Conservation (phyloP, 73 alveolate species). For the Loxodes magnus region DNA sequence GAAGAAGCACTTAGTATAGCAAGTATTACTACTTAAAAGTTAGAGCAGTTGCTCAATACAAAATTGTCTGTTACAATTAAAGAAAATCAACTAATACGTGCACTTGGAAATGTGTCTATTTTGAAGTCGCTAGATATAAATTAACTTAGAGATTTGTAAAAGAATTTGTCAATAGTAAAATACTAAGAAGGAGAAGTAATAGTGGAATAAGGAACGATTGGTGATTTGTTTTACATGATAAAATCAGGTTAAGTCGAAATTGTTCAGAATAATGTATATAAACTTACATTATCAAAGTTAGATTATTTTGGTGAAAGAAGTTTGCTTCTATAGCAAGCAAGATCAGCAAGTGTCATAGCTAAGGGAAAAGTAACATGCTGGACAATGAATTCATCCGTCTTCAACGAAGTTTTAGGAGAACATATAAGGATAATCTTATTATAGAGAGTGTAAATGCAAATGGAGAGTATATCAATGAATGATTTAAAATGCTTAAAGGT, state of each 20-base stretch:
- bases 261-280: conserved; percentile 25
- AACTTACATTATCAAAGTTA: conserved; percentile 35
- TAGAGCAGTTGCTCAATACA: background rate
- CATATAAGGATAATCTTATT: conserved; percentile 16
- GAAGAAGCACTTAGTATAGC: too few relatives aligned
- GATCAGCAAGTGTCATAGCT: conserved; percentile 42
- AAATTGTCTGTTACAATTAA: background rate
- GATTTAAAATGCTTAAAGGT: conserved; percentile 26
- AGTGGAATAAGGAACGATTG: conserved; percentile 61
- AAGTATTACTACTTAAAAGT: too few relatives aligned
- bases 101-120: conserved; percentile 17
- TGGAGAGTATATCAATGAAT: conserved; percentile 18
- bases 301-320: conserved; percentile 42
- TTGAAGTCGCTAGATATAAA: conserved; percentile 18
- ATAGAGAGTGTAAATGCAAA: conserved; percentile 25
- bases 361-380: conserved; percentile 23
- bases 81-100: background rate
- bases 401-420: conserved; percentile 17
- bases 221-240: conserved; percentile 52
- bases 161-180: conserved; percentile 20
- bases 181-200: conserved; percentile 35
- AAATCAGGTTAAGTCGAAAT: conserved; percentile 63
- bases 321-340: conserved; percentile 27
- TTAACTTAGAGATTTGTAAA: conserved; percentile 15
- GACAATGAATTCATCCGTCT: conserved; percentile 16